Evolutionary conservation across 345 rosid genomes (phyloP).

Genomic region (Gossypium rotundifolium): DNA sequence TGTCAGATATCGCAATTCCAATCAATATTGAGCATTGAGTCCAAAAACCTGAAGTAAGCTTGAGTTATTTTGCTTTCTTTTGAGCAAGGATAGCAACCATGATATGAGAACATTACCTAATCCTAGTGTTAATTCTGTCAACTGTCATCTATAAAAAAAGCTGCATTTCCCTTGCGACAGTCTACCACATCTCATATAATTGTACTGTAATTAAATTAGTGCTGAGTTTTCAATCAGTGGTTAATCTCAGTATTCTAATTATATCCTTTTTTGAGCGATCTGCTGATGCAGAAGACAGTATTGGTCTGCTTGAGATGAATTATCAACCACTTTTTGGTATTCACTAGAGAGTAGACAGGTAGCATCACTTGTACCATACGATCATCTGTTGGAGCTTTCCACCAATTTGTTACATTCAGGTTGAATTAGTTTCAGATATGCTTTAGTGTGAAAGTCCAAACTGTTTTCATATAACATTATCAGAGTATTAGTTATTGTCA

Average conservation of each 20-base stretch:
- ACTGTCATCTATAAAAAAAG: not conserved
- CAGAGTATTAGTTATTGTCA: not conserved
- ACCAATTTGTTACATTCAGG: not conserved
- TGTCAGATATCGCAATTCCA: not conserved
- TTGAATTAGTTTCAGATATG: not conserved
- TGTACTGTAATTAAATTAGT: not conserved
- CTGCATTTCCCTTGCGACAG: not conserved
- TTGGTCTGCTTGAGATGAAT: not conserved
- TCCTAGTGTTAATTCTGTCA: not conserved
- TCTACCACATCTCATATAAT: not conserved
- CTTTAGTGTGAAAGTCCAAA: not conserved
- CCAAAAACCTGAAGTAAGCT: not conserved
- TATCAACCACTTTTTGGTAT: no score
- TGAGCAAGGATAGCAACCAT: not conserved
- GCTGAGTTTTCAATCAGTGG: not conserved
- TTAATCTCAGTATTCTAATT: not conserved
- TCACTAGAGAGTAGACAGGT: not conserved
- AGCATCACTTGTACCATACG: not conserved
- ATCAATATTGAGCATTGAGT: not conserved
- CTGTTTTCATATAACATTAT: no score
- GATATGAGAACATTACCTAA: not conserved
- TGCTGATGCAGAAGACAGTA: not conserved
- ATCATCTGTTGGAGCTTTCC: not conserved
- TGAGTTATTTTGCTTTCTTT: not conserved
- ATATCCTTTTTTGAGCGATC: not conserved